phyloP scores from a whole-genome alignment of 2,329 filamentous ascomycete genomes.

The Trichoderma hamatum region DNA sequence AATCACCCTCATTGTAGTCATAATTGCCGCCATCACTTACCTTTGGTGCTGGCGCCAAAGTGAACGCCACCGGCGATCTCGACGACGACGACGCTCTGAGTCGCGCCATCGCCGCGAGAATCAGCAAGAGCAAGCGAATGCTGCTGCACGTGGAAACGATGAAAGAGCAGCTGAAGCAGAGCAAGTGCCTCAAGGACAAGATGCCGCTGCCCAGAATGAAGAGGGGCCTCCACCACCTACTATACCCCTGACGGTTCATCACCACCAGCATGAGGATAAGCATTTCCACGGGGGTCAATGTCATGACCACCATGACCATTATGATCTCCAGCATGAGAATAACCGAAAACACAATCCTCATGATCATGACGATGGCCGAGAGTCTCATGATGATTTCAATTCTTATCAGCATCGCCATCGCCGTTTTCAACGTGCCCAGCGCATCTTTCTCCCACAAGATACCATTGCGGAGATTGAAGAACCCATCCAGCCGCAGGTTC shows the following conservation, averaged over 20 bases:
- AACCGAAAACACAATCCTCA: too few species aligned
- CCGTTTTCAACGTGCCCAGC: not conserved
- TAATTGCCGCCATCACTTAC: constrained; percentile 4
- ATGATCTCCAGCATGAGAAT: too few species aligned
- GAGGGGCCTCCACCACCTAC: not conserved
- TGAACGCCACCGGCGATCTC: not conserved
- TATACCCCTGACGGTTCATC: not conserved
- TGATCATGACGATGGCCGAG: not conserved
- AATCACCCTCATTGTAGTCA: constrained; percentile 3
- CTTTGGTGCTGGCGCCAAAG: constrained; percentile 19
- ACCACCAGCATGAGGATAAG: constrained; percentile 21
- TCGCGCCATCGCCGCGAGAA: not conserved
- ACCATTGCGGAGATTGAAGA: constrained; percentile 1
- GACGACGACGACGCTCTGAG: not conserved
- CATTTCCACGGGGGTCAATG: constrained; percentile 14
- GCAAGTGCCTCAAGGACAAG: not conserved
- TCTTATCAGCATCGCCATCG: not conserved
- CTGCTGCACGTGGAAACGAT: not conserved
- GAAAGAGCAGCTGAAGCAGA: not conserved
- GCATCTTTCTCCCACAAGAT: not conserved
- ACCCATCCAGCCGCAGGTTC: not conserved
- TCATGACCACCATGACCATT: not conserved
- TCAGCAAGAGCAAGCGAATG: not conserved
- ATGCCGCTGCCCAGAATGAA: not conserved
- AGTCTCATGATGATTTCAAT: not conserved